phyloP scores from a whole-genome alignment of 306 rosid genomes.

The Vachellia pachyceras region DNA sequence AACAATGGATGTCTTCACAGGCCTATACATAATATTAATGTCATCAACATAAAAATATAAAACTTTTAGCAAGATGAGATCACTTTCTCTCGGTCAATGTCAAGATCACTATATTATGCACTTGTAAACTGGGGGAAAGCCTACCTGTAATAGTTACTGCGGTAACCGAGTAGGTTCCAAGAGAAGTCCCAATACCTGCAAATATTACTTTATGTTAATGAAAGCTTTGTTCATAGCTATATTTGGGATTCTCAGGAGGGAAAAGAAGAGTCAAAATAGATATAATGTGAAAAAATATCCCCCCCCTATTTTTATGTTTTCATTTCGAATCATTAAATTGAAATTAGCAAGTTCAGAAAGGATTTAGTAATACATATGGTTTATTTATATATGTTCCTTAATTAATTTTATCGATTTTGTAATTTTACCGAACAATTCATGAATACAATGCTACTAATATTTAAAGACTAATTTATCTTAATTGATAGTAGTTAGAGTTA shows the following conservation, averaged over 20 bases:
- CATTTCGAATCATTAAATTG: not conserved
- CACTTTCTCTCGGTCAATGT: no score
- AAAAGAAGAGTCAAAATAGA: not conserved
- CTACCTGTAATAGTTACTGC: slow-evolving; percentile 40
- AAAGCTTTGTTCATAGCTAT: not conserved
- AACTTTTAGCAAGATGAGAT: not conserved
- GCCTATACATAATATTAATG: not conserved
- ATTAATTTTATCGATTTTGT: no score
- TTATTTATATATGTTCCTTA: no score
- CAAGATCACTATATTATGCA: no score
- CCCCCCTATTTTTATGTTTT: not conserved
- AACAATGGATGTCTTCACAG: not conserved
- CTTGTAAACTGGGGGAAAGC: not conserved
- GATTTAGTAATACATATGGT: no score
- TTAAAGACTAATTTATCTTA: no score
- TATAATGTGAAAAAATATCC: not conserved
- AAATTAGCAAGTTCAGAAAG: not conserved
- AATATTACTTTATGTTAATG: not conserved
- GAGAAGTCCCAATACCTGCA: slow-evolving; percentile 67
- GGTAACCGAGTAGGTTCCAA: slow-evolving; percentile 43
- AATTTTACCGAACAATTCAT: no score
- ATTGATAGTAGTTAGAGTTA: no score
- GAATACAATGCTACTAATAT: no score
- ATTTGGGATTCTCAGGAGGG: not conserved
- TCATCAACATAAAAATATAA: not conserved